Evolutionary conservation across 768 basidiomycete species (phyloP), one percentile per base, ranked within the genome.

Genomic region (Tricholomella constricta): DNA sequence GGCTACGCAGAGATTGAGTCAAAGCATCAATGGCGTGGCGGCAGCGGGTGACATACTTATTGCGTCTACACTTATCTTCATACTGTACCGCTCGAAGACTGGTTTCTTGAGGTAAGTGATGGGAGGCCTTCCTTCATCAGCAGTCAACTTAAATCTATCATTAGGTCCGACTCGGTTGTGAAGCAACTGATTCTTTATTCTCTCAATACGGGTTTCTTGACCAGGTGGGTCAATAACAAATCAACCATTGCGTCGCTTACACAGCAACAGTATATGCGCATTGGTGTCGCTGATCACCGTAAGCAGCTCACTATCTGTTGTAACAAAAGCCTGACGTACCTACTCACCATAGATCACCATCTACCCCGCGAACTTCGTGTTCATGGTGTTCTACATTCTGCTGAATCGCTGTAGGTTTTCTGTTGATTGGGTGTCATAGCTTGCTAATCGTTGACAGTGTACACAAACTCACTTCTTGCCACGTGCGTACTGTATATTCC

Each of bases 151-250:
- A n/a, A 1, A 23, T 7, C 11, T 31, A 31, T 31, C n/a, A 14
- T 17, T 23, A 57, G 56, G 23, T 48, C 51, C 4, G 51, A 57
- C 20, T 48, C 56, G 15, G 48, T 57, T 37, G 45, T 53, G 15
- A 57, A 57, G 17, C 51, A 53, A 22, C 56, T 57, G 5, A 53
- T 57, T 22, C 31, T 57, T 22, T 57, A 53, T 29, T 52, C 56
- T 11, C 40, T 57, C 6, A 52, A 37, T 43, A 57, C 56, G 10
- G 56, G 56, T 12, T 49, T 57, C 31, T 27, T 57, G 20, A 57
- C 56, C 17, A 52, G 51, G 56, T 53, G 5, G 10, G 45, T 35
- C 36, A 32, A 14, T 14, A 20, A 31, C 6, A 15, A 34, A 12
- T 8, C 32, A 6, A 29, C 10, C 25, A 2, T 8, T 22, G 31